Evolutionary conservation across 768 basidiomycete species (phyloP).

Genomic region (Nidularia sp.): DNA sequence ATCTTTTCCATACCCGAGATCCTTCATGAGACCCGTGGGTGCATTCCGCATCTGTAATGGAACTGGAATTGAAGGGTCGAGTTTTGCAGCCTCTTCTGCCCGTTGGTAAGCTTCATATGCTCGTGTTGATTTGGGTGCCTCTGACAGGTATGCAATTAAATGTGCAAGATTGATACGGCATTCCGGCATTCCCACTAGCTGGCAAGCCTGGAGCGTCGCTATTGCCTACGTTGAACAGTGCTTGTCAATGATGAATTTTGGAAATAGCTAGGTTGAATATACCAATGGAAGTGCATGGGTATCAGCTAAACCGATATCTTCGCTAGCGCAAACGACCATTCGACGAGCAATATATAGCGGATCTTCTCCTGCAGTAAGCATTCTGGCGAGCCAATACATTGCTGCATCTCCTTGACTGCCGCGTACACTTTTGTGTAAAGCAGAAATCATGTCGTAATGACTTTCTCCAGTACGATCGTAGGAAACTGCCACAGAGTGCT

Average conservation of each 20-base stretch:
- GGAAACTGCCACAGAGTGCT: slow-evolving; percentile 58
- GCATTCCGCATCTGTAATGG: slow-evolving; percentile 77
- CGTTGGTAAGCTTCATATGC: slow-evolving; percentile 73
- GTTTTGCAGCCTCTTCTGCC: slow-evolving; percentile 59
- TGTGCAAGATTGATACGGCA: slow-evolving; percentile 79
- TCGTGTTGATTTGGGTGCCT: slow-evolving; percentile 79
- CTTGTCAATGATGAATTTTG: too few relatives aligned
- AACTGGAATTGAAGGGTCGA: slow-evolving; percentile 51
- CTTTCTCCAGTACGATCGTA: slow-evolving; percentile 78
- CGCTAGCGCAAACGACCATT: slow-evolving; percentile 78
- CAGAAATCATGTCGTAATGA: slow-evolving; percentile 80
- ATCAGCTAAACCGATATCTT: slow-evolving; percentile 83
- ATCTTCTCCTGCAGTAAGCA: slow-evolving; percentile 80
- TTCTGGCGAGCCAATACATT: slow-evolving; percentile 85
- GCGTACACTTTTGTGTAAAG: slow-evolving; percentile 79
- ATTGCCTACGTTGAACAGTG: slow-evolving; percentile 41
- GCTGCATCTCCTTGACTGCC: slow-evolving; percentile 76
- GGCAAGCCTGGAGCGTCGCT: slow-evolving; percentile 60
- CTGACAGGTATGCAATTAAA: slow-evolving; percentile 72
- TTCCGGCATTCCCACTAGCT: slow-evolving; percentile 76
- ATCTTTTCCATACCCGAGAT: slow-evolving; percentile 60
- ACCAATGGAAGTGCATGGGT: slow-evolving; percentile 72
- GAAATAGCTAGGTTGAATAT: slow-evolving; percentile 12
- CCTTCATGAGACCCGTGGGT: slow-evolving; percentile 67
- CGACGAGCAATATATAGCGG: slow-evolving; percentile 72